Evolutionary conservation across 2,329 filamentous ascomycete genomes (phyloP), one percentile per base, ranked within the genome.

Genomic region (Alternaria consortialis): DNA sequence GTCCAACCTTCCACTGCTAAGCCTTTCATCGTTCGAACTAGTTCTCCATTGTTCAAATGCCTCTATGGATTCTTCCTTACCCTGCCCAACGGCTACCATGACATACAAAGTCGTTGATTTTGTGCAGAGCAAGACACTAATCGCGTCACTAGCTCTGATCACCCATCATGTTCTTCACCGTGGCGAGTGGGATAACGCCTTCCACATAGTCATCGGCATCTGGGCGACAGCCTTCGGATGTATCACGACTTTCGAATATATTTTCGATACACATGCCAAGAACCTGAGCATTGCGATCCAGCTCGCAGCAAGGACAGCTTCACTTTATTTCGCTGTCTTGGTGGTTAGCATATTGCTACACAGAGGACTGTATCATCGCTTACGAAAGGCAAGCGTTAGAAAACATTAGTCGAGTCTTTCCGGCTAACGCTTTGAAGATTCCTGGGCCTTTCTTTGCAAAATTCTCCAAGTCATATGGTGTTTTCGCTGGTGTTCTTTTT

Each of bases 331-430:
- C 25, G 60, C 46, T 17, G 64, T 69, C 5, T 53, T 77, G 5
- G 36, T 56, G 7, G 36, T 64, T 7, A 82, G 79, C 60, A 80
- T 82, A 17, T 25, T 73, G 7, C 55, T 79, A n/a, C 80, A 83
- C 66, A 74, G 81, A 15, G 56, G 72, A 2, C 75, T 79, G 55
- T 81, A 81, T 60, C 81, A 82, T 54, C 77, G 76, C 4, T 68
- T 81, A 11, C 71, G 66, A 50, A 73, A 70, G 62, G 73, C 73
- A 66, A 6, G 50, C 50, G 13, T n/a, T 2, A n/a, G 34, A 13
- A 20, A 25, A 27, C 13, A 37, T 39, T n/a, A n/a, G 32, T 5
- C n/a, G 20, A 36, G 31, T 23, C 20, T 32, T 6, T 34, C 20
- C 27, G 25, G 31, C 20, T 50, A 9, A 50, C 20, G 36, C 20